These are phyloP conservation scores for Xanthoceras sorbifolium DNA, from an alignment of 345 rosid species.

Conservation along the genomic window DNA sequence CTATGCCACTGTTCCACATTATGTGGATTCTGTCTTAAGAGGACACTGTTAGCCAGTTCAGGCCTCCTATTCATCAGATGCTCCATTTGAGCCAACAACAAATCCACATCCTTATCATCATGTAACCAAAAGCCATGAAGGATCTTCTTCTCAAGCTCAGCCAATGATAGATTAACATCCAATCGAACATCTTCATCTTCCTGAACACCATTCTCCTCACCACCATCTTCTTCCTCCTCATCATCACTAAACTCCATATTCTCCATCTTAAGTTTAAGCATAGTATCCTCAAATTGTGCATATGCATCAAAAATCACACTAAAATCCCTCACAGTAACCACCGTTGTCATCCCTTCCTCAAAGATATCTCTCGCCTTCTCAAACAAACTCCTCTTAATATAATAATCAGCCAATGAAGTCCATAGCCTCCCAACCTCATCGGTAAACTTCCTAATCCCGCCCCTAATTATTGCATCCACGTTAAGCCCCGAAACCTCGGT, in stretches of 20 bases:
- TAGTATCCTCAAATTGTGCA: conserved; percentile 79
- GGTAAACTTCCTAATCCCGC: conserved; percentile 90
- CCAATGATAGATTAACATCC: conserved; percentile 48
- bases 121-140: conserved; percentile 84
- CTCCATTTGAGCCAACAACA: conserved; percentile 82
- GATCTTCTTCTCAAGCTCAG: conserved; percentile 77
- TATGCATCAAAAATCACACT: conserved; percentile 90
- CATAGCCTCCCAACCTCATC: conserved; percentile 94
- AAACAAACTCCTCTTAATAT: conserved; percentile 74
- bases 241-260: conserved; percentile 64
- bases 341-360: conserved; percentile 97
- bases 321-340: conserved; percentile 90
- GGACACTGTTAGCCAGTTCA: conserved; percentile 90
- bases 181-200: conserved; percentile 74
- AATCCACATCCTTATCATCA: conserved; percentile 82
- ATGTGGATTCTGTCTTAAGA: conserved; percentile 94
- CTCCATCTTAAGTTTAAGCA: conserved; percentile 75
- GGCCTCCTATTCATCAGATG: conserved; percentile 82
- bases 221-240: conserved; percentile 50
- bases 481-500: conserved; percentile 84
- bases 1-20: conserved; percentile 99
- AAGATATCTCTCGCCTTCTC: conserved; percentile 94
- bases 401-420: conserved; percentile 97
- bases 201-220: conserved; percentile 46
- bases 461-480: conserved; percentile 93